Evolutionary conservation across 2,329 filamentous ascomycete species (phyloP), one percentile per base, ranked within the genome.

Genomic region (Nigrospora osmanthi): DNA sequence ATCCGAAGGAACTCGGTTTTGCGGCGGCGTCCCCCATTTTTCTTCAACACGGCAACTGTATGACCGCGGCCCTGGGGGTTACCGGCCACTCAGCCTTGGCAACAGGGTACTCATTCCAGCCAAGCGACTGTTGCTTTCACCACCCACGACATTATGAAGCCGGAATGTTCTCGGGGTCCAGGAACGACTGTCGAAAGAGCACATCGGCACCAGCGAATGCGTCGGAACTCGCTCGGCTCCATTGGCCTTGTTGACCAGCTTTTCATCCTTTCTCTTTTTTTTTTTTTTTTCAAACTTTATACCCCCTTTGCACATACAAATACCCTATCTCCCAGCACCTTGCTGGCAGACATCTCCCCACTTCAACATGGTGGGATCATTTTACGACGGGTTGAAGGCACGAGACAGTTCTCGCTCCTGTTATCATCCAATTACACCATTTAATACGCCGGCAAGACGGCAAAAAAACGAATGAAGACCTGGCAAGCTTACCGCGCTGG

Each of bases 121-220:
- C 50, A 47, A 54, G 52, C 53, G 50, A 42, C 40, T 54, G 55
- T 52, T 50, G 46, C 50, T 42, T 48, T 48, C 49, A 45, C 52
- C 45, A 48, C 39, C 30, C 44, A 55, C 53, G 54, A 59, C 46
- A 52, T 52, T 43, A 59, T 54, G 57, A 58, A 47, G 47, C 45
- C 23, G 23, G 23, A 28, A 28, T 39, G 46, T 49, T 42, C 48
- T 46, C 35, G 36, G 48, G 40, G 35, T 47, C 50, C 49, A 44
- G 36, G 44, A 47, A 32, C 42, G 14, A 33, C 28, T 44, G 32
- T 40, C 49, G 44, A 28, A 28, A 28, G 23, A 28, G 23, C 23
- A 6, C 2, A 28, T 7, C 9, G 23, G 23, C 4, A 10, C 7
- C 23, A 28, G 23, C 23, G 23, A 28, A 28, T 28, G 10, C 23